Conservation (phyloP, 345 rosid species). For the Punica granatum region DNA sequence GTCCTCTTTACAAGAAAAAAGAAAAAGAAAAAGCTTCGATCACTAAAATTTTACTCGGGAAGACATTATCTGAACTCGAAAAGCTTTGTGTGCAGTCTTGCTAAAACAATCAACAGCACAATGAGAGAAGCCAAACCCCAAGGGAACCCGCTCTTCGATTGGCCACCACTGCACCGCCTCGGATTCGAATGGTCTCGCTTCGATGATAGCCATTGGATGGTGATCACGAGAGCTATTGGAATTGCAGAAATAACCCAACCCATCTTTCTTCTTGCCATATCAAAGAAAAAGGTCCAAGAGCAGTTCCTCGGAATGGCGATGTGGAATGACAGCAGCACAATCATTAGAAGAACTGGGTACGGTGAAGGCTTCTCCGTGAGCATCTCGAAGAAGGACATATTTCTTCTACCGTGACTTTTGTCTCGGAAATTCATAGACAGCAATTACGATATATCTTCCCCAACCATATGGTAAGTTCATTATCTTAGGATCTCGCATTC, state of each 20-base stretch:
- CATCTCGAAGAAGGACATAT: slow-evolving; percentile 4
- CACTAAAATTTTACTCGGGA: background rate
- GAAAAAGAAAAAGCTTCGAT: background rate
- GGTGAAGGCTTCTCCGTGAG: slow-evolving; percentile 2
- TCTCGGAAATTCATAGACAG: background rate
- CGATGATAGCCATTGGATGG: background rate
- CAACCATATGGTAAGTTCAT: background rate
- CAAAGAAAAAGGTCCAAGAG: background rate
- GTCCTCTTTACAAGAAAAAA: too few relatives aligned
- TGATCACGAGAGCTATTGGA: slow-evolving; percentile 3
- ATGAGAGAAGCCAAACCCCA: background rate
- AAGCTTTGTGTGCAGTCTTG: background rate
- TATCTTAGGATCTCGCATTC: background rate
- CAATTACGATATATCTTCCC: background rate
- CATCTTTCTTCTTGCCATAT: slow-evolving; percentile 2
- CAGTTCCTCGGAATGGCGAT: background rate
- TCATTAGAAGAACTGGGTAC: slow-evolving; percentile 1
- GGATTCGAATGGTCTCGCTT: background rate
- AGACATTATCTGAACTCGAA: background rate
- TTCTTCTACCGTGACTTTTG: background rate
- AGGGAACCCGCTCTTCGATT: background rate
- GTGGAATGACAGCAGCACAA: slow-evolving; percentile 6
- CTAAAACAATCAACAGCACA: background rate
- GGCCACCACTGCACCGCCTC: background rate
- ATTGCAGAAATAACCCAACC: slow-evolving; percentile 7